Evolutionary conservation across 2,329 filamentous ascomycete species (phyloP).

Genomic region (Eutypella sp.): DNA sequence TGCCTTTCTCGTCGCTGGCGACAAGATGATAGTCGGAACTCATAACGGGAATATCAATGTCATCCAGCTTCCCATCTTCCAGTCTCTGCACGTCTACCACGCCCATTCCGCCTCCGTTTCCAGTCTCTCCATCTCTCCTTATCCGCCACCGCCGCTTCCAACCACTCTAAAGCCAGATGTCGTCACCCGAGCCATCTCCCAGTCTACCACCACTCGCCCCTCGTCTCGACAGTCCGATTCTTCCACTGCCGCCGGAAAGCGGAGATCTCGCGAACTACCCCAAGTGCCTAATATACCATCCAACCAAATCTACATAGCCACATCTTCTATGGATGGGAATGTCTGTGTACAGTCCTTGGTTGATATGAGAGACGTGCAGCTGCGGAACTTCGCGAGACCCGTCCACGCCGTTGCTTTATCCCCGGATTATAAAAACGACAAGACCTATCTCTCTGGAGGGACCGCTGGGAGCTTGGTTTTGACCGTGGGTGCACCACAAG

Average conservation of each 20-base stretch:
- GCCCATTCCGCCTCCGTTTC: conserved; percentile 92
- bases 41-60: conserved; percentile 95
- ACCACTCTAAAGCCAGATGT: conserved; percentile 39
- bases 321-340: conserved; percentile 91
- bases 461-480: conserved; percentile 82
- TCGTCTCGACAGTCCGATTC: conserved; percentile 35
- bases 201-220: conserved; percentile 30
- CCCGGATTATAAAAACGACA: conserved; percentile 86
- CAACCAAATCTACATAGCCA: conserved; percentile 89
- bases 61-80: conserved; percentile 75
- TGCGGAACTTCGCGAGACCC: conserved; percentile 90
- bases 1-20: conserved; percentile 80
- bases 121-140: conserved; percentile 83
- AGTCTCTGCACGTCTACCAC: conserved; percentile 79
- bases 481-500: conserved; percentile 73
- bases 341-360: conserved; percentile 86
- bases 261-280: conserved; percentile 35
- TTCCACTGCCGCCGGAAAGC: conserved; percentile 37
- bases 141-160: conserved; percentile 59
- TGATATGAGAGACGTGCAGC: conserved; percentile 82
- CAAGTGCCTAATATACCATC: conserved; percentile 69
- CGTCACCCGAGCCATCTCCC: conserved; percentile 30
- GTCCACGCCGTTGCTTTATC: conserved; percentile 92
- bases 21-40: conserved; percentile 96
- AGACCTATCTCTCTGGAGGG: conserved; percentile 86